Evolutionary conservation across 1,284 basidiomycete species (phyloP), one percentile per base, ranked within the genome.

Genomic region (Austropuccinia psidii): DNA sequence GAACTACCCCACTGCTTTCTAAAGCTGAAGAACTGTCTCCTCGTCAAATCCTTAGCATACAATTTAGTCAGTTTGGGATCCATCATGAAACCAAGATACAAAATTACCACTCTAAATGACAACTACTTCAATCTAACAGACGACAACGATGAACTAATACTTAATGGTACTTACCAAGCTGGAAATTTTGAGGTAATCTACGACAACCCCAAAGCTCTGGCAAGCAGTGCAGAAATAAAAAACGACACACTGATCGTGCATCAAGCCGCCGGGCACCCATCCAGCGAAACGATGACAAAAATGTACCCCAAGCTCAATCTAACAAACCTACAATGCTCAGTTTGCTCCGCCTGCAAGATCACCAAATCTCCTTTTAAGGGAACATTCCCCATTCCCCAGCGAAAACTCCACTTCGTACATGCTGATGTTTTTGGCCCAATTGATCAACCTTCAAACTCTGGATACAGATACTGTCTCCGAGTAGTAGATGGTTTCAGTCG

Each of bases 401-500:
- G n/a, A 21, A 43, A 43, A 8, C 62, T 65, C 27, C n/a, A 65
- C 21, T 65, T 35, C 29, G 45, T 65, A 1, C 62, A 65, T n/a
- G 15, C 52, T 1, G 45, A 65, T 24, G 29, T 64, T 3, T 64
- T 41, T n/a, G 41, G 61, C 11, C 61, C 61, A 4, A 64, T 64
- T n/a, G 31, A 41, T 9, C 6, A 41, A 8, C 27, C 61, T 17
- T 64, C 43, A 5, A 21, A 31, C 15, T 64, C 43, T 13, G 43
- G 43, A 15, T 29, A 64, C 41, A 9, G 35, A 3, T 64, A 64
- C 27, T 64, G 45, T n/a, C 43, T 64, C 3, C n/a, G 27, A 17
- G 61, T 37, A n/a, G 61, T 64, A 3, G 43, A 64, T 50, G 45
- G 62, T 19, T 65, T 65, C 62, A 49, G 31, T 50, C 62, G 52